Percentiles rank a stretch among this genome's conserved stretches.
Evolutionary conservation across 805 yeast genomes (phyloP).

Genomic region (Sugiyamaella lignohabitans): DNA sequence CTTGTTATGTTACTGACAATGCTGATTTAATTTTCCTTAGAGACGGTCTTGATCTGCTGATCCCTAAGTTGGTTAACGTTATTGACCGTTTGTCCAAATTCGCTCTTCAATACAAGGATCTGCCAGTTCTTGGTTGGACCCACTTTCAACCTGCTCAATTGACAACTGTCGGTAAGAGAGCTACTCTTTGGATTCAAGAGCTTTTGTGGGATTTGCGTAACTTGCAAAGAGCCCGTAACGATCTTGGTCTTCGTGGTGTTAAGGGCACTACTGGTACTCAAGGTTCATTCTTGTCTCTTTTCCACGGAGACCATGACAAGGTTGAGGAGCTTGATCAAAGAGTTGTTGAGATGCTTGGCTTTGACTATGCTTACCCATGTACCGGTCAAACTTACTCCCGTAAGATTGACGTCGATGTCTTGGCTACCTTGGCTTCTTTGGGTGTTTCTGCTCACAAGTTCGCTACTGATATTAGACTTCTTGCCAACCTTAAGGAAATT

Average conservation of each 20-base stretch:
- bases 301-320: conserved; percentile 95
- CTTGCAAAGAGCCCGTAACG: conserved; percentile 92
- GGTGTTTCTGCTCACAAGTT: conserved; percentile 97
- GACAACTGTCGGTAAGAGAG: conserved; percentile 97
- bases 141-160: conserved; percentile 99
- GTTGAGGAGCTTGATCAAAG: conserved; percentile 89
- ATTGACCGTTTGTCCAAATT: conserved; percentile 83
- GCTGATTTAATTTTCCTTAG: conserved; percentile 95
- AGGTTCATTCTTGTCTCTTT: conserved; percentile 88
- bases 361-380: conserved; percentile 91
- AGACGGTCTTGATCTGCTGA: conserved; percentile 88
- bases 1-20: conserved; percentile 95
- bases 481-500: conserved; percentile 93
- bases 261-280: conserved; percentile 99
- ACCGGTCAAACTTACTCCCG: conserved; percentile 99
- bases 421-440: conserved; percentile 87
- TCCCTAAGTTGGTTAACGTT: conserved; percentile 93
- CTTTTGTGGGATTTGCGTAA: conserved; percentile 96
- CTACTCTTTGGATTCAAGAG: conserved; percentile 96
- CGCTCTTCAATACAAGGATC: conserved; percentile 86
- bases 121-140: conserved; percentile 98
- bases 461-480: conserved; percentile 92
- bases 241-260: conserved; percentile 93
- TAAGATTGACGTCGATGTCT: conserved; percentile 91
- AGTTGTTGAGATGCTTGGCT: conserved; percentile 89